Conservation (phyloP, 768 basidiomycete species). For the Trametes gibbosa region DNA sequence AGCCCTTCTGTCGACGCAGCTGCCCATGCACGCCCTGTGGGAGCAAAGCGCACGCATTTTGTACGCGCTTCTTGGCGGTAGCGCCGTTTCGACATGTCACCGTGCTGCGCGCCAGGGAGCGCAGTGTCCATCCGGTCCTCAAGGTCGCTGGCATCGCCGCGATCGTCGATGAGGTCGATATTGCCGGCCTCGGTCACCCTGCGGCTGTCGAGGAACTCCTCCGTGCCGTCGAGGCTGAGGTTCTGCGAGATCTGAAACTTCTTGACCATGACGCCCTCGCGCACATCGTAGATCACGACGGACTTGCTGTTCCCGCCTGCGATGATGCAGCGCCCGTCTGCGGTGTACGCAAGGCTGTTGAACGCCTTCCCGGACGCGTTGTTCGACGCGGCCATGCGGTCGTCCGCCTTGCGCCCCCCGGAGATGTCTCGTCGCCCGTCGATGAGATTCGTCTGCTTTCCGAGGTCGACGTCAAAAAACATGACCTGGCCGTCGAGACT, state of each 20-base stretch:
- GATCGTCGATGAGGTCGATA: conserved; percentile 75
- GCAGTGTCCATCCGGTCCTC: conserved; percentile 83
- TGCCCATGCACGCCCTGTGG: conserved; percentile 93
- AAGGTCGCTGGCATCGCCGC: conserved; percentile 87
- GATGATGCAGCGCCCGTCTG: conserved; percentile 87
- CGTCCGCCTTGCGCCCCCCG: conserved; percentile 88
- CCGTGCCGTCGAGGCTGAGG: conserved; percentile 90
- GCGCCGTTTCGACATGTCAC: conserved; percentile 84
- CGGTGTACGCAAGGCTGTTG: conserved; percentile 90
- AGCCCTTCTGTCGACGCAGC: conserved; percentile 96
- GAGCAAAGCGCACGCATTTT: conserved; percentile 90
- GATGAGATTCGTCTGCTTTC: conserved; percentile 86
- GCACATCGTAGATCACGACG: conserved; percentile 90
- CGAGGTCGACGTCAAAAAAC: conserved; percentile 81
- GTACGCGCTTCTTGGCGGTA: conserved; percentile 90
- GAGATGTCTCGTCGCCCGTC: conserved; percentile 94
- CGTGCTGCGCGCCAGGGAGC: conserved; percentile 80
- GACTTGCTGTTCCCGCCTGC: conserved; percentile 98
- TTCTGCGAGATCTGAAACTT: conserved; percentile 98
- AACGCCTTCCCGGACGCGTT: conserved; percentile 83
- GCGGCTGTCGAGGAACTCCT: conserved; percentile 92
- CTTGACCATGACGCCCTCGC: conserved; percentile 86
- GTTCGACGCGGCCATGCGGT: conserved; percentile 88
- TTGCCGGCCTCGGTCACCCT: conserved; percentile 89
- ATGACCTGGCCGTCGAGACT: conserved; percentile 93